phyloP scores from a whole-genome alignment of 2,329 filamentous ascomycete genomes.

The Samsoniella hepiali region DNA sequence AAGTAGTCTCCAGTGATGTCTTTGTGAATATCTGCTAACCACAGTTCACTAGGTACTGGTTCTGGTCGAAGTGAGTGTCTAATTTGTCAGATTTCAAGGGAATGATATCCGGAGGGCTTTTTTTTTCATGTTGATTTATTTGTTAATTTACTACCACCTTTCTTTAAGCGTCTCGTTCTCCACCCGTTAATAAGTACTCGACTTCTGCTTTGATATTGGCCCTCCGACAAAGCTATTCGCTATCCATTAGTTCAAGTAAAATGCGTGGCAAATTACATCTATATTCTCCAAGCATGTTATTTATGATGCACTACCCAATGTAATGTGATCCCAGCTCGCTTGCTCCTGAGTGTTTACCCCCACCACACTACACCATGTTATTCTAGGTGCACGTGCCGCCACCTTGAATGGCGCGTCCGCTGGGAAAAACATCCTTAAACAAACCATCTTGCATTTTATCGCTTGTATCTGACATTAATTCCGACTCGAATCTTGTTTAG shows the following conservation, averaged over 20 bases:
- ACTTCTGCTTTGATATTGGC: neutral
- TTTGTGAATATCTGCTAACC: neutral
- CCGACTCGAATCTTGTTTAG: neutral
- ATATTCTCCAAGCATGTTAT: too few species aligned
- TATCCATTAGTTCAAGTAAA: neutral
- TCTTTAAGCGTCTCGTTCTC: neutral
- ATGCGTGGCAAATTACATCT: too few species aligned
- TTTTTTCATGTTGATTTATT: neutral
- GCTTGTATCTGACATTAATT: neutral
- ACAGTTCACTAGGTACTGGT: constrained; percentile 8
- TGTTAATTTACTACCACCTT: neutral
- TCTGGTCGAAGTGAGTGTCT: constrained; percentile 7
- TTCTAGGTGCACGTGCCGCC: neutral
- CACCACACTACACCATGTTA: too few species aligned
- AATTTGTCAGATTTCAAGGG: neutral
- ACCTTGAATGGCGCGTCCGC: too few species aligned
- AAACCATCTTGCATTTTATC: neutral
- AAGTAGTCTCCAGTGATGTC: constrained; percentile 46
- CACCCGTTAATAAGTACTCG: neutral
- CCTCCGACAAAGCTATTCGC: neutral
- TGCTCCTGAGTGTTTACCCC: too few species aligned
- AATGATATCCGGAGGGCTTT: neutral
- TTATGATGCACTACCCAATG: too few species aligned
- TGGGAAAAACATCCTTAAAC: neutral
- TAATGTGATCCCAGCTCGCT: too few species aligned